Base-by-base conservation (phyloP, 257 asterid species). In the Datura wrightii region DNA sequence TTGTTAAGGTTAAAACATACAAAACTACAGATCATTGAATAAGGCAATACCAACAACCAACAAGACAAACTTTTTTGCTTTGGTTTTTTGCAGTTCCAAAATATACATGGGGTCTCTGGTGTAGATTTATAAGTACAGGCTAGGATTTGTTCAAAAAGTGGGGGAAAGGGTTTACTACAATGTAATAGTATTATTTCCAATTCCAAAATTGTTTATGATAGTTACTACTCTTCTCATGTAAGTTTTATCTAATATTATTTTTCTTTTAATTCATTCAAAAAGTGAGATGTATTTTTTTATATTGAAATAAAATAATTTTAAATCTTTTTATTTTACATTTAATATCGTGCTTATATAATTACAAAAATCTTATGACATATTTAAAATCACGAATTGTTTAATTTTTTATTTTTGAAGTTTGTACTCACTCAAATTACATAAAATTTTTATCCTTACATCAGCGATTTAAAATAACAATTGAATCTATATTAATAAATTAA, bases 31-130 rank as follows among this genome's bases (percentile, higher is more conserved):
- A 34, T 46, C 41, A 19, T 46, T 72, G 19, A 19, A 19, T 46
- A 34, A 46, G 80, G 80, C 59, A 46, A 19, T 72, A 19, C 18
- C 36, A 72, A 72, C 80, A 72, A 72, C 42, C 42, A 72, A 46
- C 59, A 48, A 24, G 4, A 13, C 50, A 39, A 14, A 15, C 52
- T 13, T 5, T 24, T 46, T 46, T 44, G 58, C 34, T 48, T 72
- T 44, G n/a, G 0, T 46, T 19, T 72, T 44, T 19, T 46, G 41
- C 50, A 37, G 19, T 19, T 31, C n/a, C 11, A 50, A 46, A 19
- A 72, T 19, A 10, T 46, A 6, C 16, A 72, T 19, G 39, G 39
- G 58, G 42, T 10, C 80, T 44, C 42, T 44, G 7, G 16, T 14
- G 58, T 44, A 74, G 80, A 74, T 74, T 74, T 24, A 19, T 19